Conservation (phyloP, 768 basidiomycete species). For the Phaffia tasmanica region DNA sequence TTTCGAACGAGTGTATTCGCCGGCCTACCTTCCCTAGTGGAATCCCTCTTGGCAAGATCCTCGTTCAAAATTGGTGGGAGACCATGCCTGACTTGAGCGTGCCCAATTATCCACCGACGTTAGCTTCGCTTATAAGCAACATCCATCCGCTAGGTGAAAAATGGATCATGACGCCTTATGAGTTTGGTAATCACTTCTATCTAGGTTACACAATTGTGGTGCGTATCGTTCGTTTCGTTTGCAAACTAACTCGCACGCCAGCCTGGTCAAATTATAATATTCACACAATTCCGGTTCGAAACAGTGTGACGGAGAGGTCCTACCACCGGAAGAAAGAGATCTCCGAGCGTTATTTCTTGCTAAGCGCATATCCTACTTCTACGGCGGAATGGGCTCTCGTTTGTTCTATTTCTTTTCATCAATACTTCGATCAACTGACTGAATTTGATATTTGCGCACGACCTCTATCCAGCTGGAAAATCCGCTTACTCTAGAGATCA, state of each 20-base stretch:
- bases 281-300: not conserved
- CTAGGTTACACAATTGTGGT: constrained; percentile 9
- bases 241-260: not conserved
- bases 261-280: too few species aligned
- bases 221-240: not conserved
- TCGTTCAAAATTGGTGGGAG: constrained; percentile 6
- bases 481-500: not conserved
- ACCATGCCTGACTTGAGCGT: not conserved
- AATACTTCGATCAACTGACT: not conserved
- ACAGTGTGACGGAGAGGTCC: constrained; percentile 9
- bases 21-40: constrained; percentile 2
- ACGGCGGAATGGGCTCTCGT: not conserved
- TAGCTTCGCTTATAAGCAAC: not conserved
- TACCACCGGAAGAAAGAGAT: constrained; percentile 9
- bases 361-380: constrained; percentile 21
- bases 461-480: not conserved
- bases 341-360: constrained; percentile 17
- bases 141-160: constrained; percentile 7
- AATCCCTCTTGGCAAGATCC: constrained; percentile 2
- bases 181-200: constrained; percentile 1
- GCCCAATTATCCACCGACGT: too few species aligned
- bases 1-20: not conserved
- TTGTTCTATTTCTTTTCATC: not conserved
- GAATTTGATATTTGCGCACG: not conserved
- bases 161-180: constrained; percentile 10